Percentiles rank a stretch among this genome's conserved stretches.
Evolutionary conservation across 148 eudicot species (phyloP).

Genomic region (Bassia scoparia): DNA sequence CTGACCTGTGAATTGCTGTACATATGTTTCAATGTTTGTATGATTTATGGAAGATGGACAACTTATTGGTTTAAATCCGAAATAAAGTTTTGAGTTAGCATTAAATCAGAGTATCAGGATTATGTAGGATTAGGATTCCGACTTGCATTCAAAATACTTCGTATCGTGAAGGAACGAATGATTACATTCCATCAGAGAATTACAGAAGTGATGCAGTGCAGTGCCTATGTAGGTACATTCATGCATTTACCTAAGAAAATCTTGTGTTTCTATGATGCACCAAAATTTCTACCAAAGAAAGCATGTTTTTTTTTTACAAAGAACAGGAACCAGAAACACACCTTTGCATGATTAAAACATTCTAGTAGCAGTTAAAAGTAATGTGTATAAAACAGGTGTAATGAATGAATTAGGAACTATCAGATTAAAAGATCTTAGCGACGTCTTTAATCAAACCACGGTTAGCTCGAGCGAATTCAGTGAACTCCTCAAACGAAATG

Average conservation of each 20-base stretch:
- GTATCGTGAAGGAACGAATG: not conserved
- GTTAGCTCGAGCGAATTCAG: conserved; percentile 55
- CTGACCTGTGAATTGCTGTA: not conserved
- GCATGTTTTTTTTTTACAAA: conserved; percentile 3
- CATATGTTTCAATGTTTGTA: too few relatives aligned
- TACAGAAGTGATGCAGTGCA: not conserved
- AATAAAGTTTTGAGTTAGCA: too few relatives aligned
- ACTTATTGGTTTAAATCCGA: too few relatives aligned
- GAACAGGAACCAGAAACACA: conserved; percentile 13
- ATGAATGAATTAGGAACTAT: not conserved
- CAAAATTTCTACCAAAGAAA: not conserved
- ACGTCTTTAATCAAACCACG: conserved; percentile 75
- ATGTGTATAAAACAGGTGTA: not conserved
- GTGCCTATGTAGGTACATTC: not conserved
- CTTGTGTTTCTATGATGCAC: not conserved
- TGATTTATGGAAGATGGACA: too few relatives aligned
- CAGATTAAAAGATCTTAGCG: conserved; percentile 66
- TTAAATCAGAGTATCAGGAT: too few relatives aligned
- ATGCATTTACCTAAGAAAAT: not conserved
- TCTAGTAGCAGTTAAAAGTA: not conserved
- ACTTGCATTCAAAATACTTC: too few relatives aligned
- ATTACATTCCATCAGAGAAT: not conserved
- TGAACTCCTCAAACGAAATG: conserved; percentile 70
- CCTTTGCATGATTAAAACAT: not conserved
- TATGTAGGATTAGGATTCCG: too few relatives aligned